phyloP scores from a whole-genome alignment of 164 flowering plant species.

The Protea cynaroides region DNA sequence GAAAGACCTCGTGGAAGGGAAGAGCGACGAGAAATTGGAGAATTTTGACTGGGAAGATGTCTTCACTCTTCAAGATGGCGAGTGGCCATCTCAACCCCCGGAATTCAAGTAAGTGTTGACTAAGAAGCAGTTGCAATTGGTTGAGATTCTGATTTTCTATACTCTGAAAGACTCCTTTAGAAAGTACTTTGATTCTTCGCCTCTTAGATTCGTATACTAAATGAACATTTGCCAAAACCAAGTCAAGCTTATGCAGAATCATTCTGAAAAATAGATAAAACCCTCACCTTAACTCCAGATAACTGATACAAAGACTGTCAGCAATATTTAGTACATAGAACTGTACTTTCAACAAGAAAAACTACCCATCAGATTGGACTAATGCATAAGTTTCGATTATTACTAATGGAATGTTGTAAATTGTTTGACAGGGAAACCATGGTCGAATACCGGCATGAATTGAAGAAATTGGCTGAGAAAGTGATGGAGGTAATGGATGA shows the following conservation, averaged over 20 bases:
- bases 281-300: too few relatives aligned
- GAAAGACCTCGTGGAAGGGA: conserved; percentile 43
- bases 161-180: too few relatives aligned
- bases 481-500: conserved; percentile 87
- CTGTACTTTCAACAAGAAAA: too few relatives aligned
- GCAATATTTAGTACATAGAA: not conserved
- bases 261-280: too few relatives aligned
- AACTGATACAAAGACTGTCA: not conserved
- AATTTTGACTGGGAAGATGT: conserved; percentile 88
- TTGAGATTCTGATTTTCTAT: too few relatives aligned
- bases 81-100: conserved; percentile 51
- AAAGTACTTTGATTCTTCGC: too few relatives aligned
- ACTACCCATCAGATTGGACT: not conserved
- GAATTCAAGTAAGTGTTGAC: conserved; percentile 54
- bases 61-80: conserved; percentile 52
- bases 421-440: conserved; percentile 60
- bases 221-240: too few relatives aligned
- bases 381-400: not conserved
- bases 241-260: too few relatives aligned
- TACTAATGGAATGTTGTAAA: not conserved
- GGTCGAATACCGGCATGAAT: conserved; percentile 62
- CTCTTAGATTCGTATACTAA: too few relatives aligned
- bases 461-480: conserved; percentile 62
- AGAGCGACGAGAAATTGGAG: conserved; percentile 39
- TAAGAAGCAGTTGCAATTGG: not conserved